Conservation (phyloP, 2,329 filamentous ascomycete genomes). For the Lasiodiplodia sp. region DNA sequence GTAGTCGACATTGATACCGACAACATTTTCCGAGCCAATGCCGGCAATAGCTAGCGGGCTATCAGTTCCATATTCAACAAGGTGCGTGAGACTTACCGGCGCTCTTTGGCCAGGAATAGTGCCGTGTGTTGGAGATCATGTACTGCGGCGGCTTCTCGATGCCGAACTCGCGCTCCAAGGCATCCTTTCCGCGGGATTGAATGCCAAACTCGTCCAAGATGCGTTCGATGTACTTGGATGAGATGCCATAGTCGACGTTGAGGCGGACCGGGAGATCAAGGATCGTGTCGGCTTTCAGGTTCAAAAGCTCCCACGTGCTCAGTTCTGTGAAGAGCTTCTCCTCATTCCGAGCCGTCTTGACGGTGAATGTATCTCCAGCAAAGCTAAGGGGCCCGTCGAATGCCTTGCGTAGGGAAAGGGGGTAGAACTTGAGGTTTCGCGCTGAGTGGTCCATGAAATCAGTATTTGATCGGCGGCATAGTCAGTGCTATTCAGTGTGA, state of each 20-base stretch:
- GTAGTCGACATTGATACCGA: constrained; percentile 52
- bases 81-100: constrained; percentile 45
- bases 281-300: constrained; percentile 49
- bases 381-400: constrained; percentile 42
- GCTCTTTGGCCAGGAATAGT: constrained; percentile 60
- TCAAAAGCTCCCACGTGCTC: constrained; percentile 55
- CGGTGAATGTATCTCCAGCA: constrained; percentile 40
- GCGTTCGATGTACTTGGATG: constrained; percentile 45
- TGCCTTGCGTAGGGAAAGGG: constrained; percentile 48
- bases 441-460: constrained; percentile 37
- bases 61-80: not conserved
- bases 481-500: too few species aligned
- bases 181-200: constrained; percentile 51
- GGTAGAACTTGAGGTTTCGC: constrained; percentile 58
- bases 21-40: constrained; percentile 52
- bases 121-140: constrained; percentile 51
- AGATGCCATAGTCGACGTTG: constrained; percentile 50
- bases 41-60: constrained; percentile 55
- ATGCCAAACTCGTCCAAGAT: constrained; percentile 47
- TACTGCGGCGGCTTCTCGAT: constrained; percentile 45
- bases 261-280: constrained; percentile 52
- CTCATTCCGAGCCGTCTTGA: constrained; percentile 41
- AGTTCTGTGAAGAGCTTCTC: constrained; percentile 49
- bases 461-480: not conserved
- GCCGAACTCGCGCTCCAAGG: constrained; percentile 45